phyloP scores from a whole-genome alignment of 176 grass and related monocot genomes.

The Chrysopogon serrulatus region DNA sequence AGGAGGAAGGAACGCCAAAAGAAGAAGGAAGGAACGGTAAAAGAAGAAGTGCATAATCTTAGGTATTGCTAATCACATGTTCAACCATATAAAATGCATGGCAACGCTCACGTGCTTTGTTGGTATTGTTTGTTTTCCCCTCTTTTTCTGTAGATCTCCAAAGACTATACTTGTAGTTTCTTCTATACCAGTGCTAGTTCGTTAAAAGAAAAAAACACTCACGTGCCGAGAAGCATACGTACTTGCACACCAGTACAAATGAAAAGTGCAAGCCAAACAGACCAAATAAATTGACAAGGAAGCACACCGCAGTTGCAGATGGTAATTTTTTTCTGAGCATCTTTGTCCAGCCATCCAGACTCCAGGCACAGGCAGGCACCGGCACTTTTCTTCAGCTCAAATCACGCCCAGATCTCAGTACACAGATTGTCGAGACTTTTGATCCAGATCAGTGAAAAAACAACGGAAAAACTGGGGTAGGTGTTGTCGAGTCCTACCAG shows the following conservation, averaged over 20 bases:
- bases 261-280: neutral
- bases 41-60: neutral
- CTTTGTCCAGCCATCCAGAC: neutral
- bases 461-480: neutral
- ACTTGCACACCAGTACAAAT: neutral
- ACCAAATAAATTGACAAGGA: neutral
- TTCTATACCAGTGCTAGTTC: no score
- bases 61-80: neutral
- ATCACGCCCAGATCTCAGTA: constrained; percentile 23
- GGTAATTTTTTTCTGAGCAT: constrained; percentile 13
- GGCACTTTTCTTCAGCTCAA: neutral
- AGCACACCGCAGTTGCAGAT: neutral
- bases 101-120: neutral
- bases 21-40: no score
- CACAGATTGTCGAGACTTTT: constrained; percentile 9
- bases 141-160: no score
- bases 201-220: no score
- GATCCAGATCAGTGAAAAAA: constrained; percentile 8
- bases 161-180: no score
- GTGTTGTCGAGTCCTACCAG: neutral
- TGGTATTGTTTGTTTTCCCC: no score
- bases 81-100: neutral
- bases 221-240: neutral
- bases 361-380: neutral
- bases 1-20: no score